These are phyloP conservation scores for Neonothopanus nambi DNA, from an alignment of 1,284 basidiomycete genomes.

Conservation along the genomic window DNA sequence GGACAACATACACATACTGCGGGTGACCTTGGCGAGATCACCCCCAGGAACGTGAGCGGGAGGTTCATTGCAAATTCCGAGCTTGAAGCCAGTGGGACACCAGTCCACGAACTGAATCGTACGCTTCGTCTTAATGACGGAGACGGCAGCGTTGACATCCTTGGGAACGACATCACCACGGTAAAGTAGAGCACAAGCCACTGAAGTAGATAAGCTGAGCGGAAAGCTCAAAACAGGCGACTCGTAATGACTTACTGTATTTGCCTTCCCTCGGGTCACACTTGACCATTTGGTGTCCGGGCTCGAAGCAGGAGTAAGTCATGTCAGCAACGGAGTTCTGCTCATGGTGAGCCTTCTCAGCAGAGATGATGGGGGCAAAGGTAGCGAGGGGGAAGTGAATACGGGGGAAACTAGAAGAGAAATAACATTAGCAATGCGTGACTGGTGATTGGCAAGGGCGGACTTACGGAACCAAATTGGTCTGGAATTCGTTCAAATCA, in stretches of 20 bases:
- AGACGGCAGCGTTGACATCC: slow-evolving; percentile 93
- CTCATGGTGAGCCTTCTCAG: slow-evolving; percentile 81
- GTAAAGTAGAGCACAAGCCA: slow-evolving; percentile 88
- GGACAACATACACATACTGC: slow-evolving; percentile 89
- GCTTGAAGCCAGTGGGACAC: slow-evolving; percentile 91
- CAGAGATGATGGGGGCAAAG: slow-evolving; percentile 87
- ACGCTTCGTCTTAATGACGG: slow-evolving; percentile 94
- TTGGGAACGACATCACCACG: slow-evolving; percentile 98
- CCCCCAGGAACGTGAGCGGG: slow-evolving; percentile 84
- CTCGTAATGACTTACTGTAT: slow-evolving; percentile 62
- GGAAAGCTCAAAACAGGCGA: slow-evolving; percentile 43
- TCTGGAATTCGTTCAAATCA: slow-evolving; percentile 93
- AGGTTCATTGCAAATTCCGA: slow-evolving; percentile 90
- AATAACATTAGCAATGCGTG: slow-evolving; percentile 12
- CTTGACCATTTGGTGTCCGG: slow-evolving; percentile 92
- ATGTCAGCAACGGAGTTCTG: slow-evolving; percentile 93
- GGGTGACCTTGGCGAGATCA: slow-evolving; percentile 84
- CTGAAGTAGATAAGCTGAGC: slow-evolving; percentile 38
- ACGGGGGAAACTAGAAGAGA: slow-evolving; percentile 59
- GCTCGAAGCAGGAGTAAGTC: slow-evolving; percentile 93
- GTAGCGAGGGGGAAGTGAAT: slow-evolving; percentile 94
- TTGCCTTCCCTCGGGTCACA: slow-evolving; percentile 87
- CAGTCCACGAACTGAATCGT: slow-evolving; percentile 88
- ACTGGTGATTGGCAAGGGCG: slow-evolving; percentile 9
- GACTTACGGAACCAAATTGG: slow-evolving; percentile 78